Evolutionary conservation across 2,329 filamentous ascomycete genomes (phyloP), one percentile per base, ranked within the genome.

Genomic region (Didymella pomorum): DNA sequence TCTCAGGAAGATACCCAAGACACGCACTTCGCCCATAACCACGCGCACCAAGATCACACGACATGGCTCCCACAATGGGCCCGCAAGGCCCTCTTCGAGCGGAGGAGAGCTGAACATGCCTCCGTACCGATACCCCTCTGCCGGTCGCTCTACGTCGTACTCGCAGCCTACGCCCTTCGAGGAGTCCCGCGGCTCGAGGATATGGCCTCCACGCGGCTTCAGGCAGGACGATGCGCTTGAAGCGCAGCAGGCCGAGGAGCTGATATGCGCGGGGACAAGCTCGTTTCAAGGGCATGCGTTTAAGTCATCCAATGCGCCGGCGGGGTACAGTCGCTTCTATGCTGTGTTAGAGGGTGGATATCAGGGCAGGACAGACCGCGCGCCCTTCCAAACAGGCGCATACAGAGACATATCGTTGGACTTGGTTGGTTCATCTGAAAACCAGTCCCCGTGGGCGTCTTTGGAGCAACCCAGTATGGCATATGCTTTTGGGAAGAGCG

Each of bases 381-480:
- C 74, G 7, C 42, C 67, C 1, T 74, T 75, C 55, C 72, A 71
- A 53, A 70, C 75, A 41, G 61, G 70, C 21, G 71, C 77, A 9
- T 79, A 76, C 56, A 60, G 67, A 33, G 74, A 76, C 28, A 74
- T 78, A 8, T 77, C 77, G 16, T 66, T 79, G 52, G 76, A 76
- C 39, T 67, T 79, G 65, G 72, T 70, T 14, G 75, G 66, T 11
- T 60, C 70, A 16, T 68, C 63, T n/a, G 73, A 78, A 14, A 70
- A 66, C 50, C 70, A 76, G 37, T 74, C 73, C 58, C 88, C 87
- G 2, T 92, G 87, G 89, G 85, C 89, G 61, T 88, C 89, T 1
- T 79, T 92, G 25, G 90, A 93, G 70, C 89, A 92, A 68, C 90
- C 90, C 4, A 91, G 88, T 71, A 87, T 87, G 74, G 82, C 86